Conservation (phyloP, 805 yeast genomes). For the Pichia phayaonensis region DNA sequence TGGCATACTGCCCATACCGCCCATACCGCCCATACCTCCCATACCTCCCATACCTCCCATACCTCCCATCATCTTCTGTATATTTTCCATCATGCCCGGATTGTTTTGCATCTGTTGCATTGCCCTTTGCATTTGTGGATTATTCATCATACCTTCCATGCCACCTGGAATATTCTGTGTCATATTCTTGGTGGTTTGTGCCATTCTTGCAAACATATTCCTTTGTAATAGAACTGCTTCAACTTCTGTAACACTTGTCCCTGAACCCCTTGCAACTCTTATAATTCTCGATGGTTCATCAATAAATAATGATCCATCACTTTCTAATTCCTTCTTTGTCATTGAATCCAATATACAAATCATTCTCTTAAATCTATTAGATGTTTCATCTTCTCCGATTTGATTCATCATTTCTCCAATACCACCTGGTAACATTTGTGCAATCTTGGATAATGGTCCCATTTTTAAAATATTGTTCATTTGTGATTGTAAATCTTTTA, state of each 20-base stretch:
- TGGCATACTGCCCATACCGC: constrained; percentile 30
- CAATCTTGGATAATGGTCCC: constrained; percentile 94
- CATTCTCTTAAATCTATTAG: constrained; percentile 78
- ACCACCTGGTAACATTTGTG: constrained; percentile 92
- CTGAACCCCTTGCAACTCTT: constrained; percentile 91
- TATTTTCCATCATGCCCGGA: constrained; percentile 67
- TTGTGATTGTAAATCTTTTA: constrained; percentile 87
- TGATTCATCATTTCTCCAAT: constrained; percentile 76
- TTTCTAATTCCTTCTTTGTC: constrained; percentile 86
- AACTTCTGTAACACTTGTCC: constrained; percentile 85
- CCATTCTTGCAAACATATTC: constrained; percentile 91
- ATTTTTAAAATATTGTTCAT: constrained; percentile 92
- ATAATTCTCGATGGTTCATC: constrained; percentile 80
- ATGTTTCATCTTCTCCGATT: constrained; percentile 87
- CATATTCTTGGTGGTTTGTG: constrained; percentile 59
- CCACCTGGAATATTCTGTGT: constrained; percentile 40
- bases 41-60: constrained; percentile 51
- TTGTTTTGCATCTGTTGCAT: constrained; percentile 60
- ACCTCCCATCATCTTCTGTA: constrained; percentile 71
- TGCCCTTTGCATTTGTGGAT: constrained; percentile 33
- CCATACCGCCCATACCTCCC: constrained; percentile 47
- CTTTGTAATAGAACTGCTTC: constrained; percentile 89
- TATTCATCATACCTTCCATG: constrained; percentile 24
- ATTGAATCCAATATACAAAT: constrained; percentile 90
- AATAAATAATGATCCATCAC: constrained; percentile 76